phyloP scores from a whole-genome alignment of 345 rosid genomes.

The Populus tremula region DNA sequence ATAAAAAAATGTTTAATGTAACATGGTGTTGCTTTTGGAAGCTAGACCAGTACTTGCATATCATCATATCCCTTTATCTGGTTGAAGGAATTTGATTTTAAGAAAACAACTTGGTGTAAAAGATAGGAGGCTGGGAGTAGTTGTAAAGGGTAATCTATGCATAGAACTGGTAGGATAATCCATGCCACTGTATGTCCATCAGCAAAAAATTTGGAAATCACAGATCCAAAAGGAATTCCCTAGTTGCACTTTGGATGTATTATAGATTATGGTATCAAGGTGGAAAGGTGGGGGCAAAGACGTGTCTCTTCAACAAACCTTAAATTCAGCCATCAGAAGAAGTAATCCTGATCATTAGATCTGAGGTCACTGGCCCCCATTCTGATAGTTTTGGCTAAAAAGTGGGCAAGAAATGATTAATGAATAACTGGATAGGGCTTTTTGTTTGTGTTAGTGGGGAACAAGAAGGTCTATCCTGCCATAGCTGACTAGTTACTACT shows the following conservation, averaged over 20 bases:
- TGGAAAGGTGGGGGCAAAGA: slow-evolving; percentile 9
- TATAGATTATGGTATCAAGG: background rate
- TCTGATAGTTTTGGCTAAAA: slow-evolving; percentile 22
- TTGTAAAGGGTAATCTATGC: background rate
- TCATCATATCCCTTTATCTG: background rate
- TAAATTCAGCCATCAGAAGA: slow-evolving; percentile 21
- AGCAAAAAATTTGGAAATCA: background rate
- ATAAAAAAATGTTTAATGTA: background rate
- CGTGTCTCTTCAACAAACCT: slow-evolving; percentile 14
- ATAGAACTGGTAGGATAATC: background rate
- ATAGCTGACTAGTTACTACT: background rate
- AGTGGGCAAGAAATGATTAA: slow-evolving; percentile 29
- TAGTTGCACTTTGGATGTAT: background rate
- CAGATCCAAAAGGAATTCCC: background rate
- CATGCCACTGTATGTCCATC: background rate
- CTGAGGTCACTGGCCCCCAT: background rate
- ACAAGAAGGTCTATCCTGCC: slow-evolving; percentile 8
- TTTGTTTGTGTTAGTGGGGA: slow-evolving; percentile 22
- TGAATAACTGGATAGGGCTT: slow-evolving; percentile 25
- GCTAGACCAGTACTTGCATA: background rate
- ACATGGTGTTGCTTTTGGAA: slow-evolving; percentile 10
- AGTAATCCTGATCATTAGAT: slow-evolving; percentile 6
- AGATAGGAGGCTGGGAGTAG: background rate
- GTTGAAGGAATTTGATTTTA: background rate
- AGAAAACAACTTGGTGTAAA: background rate